phyloP scores from a whole-genome alignment of 1,139 yeast species.

The Diutina rugosa region DNA sequence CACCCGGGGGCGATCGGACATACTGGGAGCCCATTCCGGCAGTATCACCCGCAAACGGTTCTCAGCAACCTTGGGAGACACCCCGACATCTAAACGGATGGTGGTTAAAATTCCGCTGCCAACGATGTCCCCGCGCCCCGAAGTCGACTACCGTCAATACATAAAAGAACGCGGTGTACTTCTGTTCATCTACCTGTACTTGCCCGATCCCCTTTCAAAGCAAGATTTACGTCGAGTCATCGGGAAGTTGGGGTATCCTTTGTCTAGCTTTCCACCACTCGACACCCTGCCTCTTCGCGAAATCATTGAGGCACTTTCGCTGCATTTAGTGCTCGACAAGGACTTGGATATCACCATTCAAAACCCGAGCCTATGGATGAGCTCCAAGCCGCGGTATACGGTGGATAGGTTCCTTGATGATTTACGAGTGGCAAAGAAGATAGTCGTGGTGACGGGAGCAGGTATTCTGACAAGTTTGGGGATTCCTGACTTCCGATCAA shows the following conservation, averaged over 20 bases:
- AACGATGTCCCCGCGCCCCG: neutral
- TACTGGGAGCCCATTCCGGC: neutral
- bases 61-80: neutral
- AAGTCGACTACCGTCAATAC: neutral
- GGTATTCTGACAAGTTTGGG: slow-evolving; percentile 91
- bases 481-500: slow-evolving; percentile 90
- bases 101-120: neutral
- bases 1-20: neutral
- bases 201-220: neutral
- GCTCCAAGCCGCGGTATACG: slow-evolving; percentile 17
- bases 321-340: slow-evolving; percentile 26
- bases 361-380: neutral
- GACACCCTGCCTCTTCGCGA: neutral
- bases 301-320: neutral
- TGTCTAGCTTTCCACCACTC: neutral
- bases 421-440: slow-evolving; percentile 40
- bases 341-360: slow-evolving; percentile 32
- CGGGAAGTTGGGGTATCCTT: neutral
- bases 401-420: slow-evolving; percentile 44
- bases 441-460: slow-evolving; percentile 85
- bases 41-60: neutral
- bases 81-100: neutral
- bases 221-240: neutral
- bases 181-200: neutral
- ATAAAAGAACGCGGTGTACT: neutral